phyloP scores from a whole-genome alignment of 2,329 filamentous ascomycete species.

The Exophiala spinifera region DNA sequence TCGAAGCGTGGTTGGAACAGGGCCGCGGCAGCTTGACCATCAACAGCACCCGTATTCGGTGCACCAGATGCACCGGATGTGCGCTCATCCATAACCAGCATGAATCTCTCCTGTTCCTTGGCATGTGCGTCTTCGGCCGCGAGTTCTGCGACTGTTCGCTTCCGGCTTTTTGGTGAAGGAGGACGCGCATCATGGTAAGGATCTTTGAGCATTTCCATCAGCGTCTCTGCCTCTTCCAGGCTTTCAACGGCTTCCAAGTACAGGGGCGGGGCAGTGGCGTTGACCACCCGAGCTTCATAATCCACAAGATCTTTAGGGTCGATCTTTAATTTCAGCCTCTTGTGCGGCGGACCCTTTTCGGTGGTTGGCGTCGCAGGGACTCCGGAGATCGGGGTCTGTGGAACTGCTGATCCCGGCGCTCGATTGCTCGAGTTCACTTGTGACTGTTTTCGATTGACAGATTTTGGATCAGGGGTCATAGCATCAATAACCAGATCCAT shows the following conservation, averaged over 20 bases:
- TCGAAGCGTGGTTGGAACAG: conserved; percentile 84
- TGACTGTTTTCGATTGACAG: conserved; percentile 48
- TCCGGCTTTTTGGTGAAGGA: conserved; percentile 81
- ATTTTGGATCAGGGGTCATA: conserved; percentile 61
- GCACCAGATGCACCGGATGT: conserved; percentile 58
- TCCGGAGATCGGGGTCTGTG: conserved; percentile 63
- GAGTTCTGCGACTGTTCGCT: conserved; percentile 91
- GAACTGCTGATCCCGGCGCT: conserved; percentile 46
- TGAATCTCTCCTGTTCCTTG: conserved; percentile 83
- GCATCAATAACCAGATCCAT: conserved; percentile 74
- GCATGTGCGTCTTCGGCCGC: conserved; percentile 91
- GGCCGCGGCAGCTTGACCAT: conserved; percentile 67
- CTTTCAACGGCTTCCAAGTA: conserved; percentile 72
- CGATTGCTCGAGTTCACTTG: conserved; percentile 41
- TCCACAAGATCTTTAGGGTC: conserved; percentile 69
- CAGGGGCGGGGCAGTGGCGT: conserved; percentile 70
- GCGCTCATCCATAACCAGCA: conserved; percentile 88
- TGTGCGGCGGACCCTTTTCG: conserved; percentile 52
- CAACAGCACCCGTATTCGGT: conserved; percentile 62
- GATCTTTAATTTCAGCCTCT: conserved; percentile 73
- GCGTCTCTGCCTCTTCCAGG: conserved; percentile 64
- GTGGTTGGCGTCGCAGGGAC: conserved; percentile 62
- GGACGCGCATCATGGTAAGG: conserved; percentile 73
- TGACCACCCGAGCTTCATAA: conserved; percentile 72
- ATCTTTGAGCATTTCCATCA: conserved; percentile 70